A percentile compares a stretch with the other conserved stretches of the same genome.
These are phyloP conservation scores for Stylosanthes scabra DNA, from an alignment of 331 rosid species.

Conservation along the genomic window DNA sequence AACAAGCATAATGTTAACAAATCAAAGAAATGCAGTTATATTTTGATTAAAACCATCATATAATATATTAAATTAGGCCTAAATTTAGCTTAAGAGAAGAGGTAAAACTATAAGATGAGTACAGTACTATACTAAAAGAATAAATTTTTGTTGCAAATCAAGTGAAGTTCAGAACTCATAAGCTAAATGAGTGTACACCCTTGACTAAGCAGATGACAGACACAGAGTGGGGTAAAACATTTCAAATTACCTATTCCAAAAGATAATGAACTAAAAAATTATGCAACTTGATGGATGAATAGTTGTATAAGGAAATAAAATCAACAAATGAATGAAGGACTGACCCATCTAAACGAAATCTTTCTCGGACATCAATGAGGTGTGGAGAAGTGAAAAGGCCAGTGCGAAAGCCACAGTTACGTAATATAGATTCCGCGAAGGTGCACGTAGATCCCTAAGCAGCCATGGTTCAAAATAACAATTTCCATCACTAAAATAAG, in stretches of 20 bases:
- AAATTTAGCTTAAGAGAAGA: conserved; percentile 16
- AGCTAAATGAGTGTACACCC: conserved; percentile 7
- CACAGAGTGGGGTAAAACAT: conserved; percentile 17
- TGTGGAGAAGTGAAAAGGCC: conserved; percentile 98
- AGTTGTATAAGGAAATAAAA: conserved; percentile 2
- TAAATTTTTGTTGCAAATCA: conserved; percentile 10
- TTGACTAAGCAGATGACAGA: conserved; percentile 18
- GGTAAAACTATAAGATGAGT: conserved; percentile 1
- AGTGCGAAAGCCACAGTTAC: conserved; percentile 90
- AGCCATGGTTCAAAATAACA: conserved; percentile 39
- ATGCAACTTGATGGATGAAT: conserved; percentile 16
- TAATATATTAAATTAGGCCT: conserved; percentile 2
- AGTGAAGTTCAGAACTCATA: conserved; percentile 8
- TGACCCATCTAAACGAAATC: conserved; percentile 96
- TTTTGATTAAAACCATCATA: conserved; percentile 27
- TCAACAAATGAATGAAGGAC: conserved; percentile 39
- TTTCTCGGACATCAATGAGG: conserved; percentile 93
- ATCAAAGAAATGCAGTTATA: conserved; percentile 32
- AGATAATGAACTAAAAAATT: conserved; percentile 1
- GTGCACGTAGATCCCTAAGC: conserved; percentile 95
- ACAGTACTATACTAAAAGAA: conserved; percentile 8
- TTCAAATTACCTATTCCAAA: conserved; percentile 16
- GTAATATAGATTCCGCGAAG: conserved; percentile 85
- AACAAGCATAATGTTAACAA: conserved; percentile 38
- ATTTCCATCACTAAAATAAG: conserved; percentile 37